Evolutionary conservation across 2,329 filamentous ascomycete species (phyloP).

Genomic region (Colletotrichum truncatum): DNA sequence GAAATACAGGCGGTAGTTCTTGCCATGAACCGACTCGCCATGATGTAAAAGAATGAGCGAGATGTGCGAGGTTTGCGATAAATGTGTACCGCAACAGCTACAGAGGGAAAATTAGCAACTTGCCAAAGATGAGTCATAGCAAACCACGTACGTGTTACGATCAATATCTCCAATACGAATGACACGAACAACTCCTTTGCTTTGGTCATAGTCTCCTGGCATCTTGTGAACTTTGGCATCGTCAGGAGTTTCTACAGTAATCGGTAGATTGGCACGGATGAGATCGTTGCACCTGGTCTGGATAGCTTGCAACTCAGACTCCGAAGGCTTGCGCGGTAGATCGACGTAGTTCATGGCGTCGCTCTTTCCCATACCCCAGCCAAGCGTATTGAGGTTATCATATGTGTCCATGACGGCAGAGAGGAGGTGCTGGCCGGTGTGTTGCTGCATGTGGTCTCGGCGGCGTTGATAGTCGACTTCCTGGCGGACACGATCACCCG

Average conservation of each 20-base stretch:
- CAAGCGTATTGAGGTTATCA: constrained; percentile 36
- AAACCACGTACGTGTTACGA: constrained; percentile 37
- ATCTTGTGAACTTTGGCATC: constrained; percentile 35
- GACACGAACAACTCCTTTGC: constrained; percentile 38
- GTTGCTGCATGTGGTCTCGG: constrained; percentile 46
- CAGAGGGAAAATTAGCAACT: not conserved
- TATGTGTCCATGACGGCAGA: constrained; percentile 40
- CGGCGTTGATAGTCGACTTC: constrained; percentile 39
- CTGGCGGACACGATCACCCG: constrained; percentile 35
- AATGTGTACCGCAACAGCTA: constrained; percentile 43
- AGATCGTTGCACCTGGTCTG: constrained; percentile 37
- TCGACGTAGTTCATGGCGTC: constrained; percentile 43
- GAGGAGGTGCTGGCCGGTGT: constrained; percentile 42
- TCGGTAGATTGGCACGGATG: constrained; percentile 35
- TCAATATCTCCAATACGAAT: constrained; percentile 41
- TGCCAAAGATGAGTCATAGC: not conserved
- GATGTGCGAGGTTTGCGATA: constrained; percentile 41
- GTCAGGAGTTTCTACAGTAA: constrained; percentile 37
- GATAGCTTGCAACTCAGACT: constrained; percentile 35
- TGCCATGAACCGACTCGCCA: constrained; percentile 40
- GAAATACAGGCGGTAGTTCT: constrained; percentile 42
- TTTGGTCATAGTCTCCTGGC: constrained; percentile 41
- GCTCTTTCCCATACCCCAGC: constrained; percentile 41
- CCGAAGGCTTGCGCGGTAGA: constrained; percentile 37
- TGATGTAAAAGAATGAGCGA: constrained; percentile 39